A percentile compares a stretch with the other conserved stretches of the same genome.
Evolutionary conservation across 148 eudicot species (phyloP).

Genomic region (Chenopodium berlandieri): DNA sequence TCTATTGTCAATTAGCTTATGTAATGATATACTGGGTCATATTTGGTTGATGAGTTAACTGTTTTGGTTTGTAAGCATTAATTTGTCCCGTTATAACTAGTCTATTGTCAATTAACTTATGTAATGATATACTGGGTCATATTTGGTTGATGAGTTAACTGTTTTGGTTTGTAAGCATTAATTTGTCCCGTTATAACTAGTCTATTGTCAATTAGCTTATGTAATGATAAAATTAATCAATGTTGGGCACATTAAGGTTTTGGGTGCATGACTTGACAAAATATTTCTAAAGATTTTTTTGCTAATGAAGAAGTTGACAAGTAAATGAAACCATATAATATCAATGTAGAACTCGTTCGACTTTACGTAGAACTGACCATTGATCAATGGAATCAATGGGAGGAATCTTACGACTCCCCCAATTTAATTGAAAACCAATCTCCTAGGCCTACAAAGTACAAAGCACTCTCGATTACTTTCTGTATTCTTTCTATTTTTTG

Average conservation of each 20-base stretch:
- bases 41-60: background rate
- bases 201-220: background rate
- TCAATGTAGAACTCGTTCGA: background rate
- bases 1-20: background rate
- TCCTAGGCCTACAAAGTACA: constrained; percentile 7
- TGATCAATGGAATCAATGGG: constrained; percentile 14
- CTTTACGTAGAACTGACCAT: background rate
- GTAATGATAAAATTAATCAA: background rate
- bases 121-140: background rate
- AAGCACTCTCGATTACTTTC: background rate
- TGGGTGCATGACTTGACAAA: background rate
- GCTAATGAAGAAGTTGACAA: background rate
- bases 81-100: too few species aligned
- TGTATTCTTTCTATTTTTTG: background rate
- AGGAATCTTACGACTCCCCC: constrained; percentile 33
- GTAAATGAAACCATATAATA: background rate
- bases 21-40: background rate
- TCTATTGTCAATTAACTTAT: background rate
- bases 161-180: background rate
- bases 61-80: background rate
- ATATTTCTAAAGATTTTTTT: background rate
- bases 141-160: background rate
- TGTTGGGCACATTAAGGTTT: background rate
- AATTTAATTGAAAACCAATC: constrained; percentile 6
- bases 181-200: too few species aligned